Percentiles rank a stretch among this genome's conserved stretches.
phyloP scores from a whole-genome alignment of 2,329 filamentous ascomycete species.

The Aspergillus tamarii region DNA sequence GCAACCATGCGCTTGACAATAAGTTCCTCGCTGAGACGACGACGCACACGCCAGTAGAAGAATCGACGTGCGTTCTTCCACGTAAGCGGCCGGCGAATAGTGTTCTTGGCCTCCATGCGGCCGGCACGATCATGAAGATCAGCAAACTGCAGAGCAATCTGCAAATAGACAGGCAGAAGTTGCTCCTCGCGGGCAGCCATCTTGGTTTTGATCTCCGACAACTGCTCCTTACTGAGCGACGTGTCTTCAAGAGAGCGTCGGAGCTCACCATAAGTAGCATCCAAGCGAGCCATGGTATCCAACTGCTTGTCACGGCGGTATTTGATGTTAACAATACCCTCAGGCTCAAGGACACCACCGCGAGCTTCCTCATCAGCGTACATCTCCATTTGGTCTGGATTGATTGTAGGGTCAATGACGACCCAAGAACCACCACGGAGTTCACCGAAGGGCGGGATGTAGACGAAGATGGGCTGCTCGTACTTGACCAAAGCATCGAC shows the following conservation, averaged over 20 bases:
- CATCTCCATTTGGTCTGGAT: conserved; percentile 97
- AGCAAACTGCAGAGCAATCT: conserved; percentile 95
- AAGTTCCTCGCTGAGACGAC: conserved; percentile 95
- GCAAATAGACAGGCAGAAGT: conserved; percentile 87
- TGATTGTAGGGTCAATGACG: conserved; percentile 98
- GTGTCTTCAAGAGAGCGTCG: conserved; percentile 75
- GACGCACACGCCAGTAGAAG: conserved; percentile 99
- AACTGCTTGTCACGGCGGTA: conserved; percentile 97
- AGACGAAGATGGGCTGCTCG: conserved; percentile 98
- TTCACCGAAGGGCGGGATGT: conserved; percentile 95
- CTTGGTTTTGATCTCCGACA: conserved; percentile 78
- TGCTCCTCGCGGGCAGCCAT: conserved; percentile 84
- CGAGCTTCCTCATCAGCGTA: conserved; percentile 94
- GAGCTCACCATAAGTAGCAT: conserved; percentile 79
- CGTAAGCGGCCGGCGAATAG: conserved; percentile 79
- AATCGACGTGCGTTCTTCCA: conserved; percentile 91
- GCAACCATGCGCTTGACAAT: conserved; percentile 84
- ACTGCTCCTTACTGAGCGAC: conserved; percentile 71
- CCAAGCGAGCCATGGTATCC: conserved; percentile 93
- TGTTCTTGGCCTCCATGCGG: conserved; percentile 97
- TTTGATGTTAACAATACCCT: conserved; percentile 98
- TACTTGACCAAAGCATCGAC: conserved; percentile 98
- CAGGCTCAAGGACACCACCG: conserved; percentile 95
- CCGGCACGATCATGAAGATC: conserved; percentile 96
- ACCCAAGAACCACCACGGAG: conserved; percentile 99